phyloP scores from a whole-genome alignment of 129 eudicot genomes.

The Flaveria sonorensis region DNA sequence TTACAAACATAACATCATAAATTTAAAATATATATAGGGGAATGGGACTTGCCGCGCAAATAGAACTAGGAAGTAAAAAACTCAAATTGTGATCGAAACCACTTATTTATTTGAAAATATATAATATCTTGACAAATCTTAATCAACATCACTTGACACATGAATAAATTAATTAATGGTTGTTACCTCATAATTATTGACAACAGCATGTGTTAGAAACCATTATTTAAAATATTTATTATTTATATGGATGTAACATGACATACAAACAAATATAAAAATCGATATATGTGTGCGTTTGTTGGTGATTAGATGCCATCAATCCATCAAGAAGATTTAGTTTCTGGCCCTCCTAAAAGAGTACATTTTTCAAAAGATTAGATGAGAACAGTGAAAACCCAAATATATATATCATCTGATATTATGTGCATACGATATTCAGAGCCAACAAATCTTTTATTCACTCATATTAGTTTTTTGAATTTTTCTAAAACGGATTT shows the following conservation, averaged over 20 bases:
- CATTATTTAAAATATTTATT: not conserved
- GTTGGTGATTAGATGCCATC: constrained; percentile 32
- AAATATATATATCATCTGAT: not conserved
- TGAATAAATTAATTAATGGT: constrained; percentile 23
- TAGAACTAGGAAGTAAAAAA: not conserved
- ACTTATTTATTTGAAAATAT: constrained; percentile 4
- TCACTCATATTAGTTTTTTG: not conserved
- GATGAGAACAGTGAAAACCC: not conserved
- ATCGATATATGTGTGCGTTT: not conserved
- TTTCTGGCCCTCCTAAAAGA: not conserved
- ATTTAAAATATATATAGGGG: not conserved
- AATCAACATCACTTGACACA: constrained; percentile 32
- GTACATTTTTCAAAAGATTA: not conserved
- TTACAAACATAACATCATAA: not conserved
- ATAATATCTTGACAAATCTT: constrained; percentile 9
- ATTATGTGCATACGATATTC: not conserved
- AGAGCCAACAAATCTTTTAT: not conserved
- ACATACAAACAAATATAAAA: constrained; percentile 6
- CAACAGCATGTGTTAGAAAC: constrained; percentile 35
- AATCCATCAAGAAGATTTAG: constrained; percentile 29
- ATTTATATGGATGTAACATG: constrained; percentile 10
- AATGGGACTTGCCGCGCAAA: not conserved
- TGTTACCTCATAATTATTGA: constrained; percentile 33
- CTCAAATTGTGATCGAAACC: not conserved
- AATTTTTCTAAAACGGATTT: not conserved